Evolutionary conservation across 768 basidiomycete species (phyloP), one percentile per base, ranked within the genome.

Genomic region (Mycena crocata): DNA sequence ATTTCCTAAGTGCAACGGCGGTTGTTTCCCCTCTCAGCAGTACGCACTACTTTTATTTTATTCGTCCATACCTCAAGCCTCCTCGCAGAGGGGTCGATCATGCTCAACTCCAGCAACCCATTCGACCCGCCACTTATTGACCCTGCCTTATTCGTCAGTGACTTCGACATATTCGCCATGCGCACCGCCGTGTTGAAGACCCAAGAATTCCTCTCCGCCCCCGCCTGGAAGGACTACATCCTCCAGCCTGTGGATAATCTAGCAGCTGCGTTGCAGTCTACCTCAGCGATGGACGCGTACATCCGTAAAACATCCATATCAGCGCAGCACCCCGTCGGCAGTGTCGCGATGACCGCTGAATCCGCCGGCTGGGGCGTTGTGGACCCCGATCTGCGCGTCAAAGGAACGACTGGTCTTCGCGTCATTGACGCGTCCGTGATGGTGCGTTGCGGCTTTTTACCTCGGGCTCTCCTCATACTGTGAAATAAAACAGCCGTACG

Each of bases 351-450:
- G 71, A 64, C 68, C 6, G 55, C 72, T 0, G 24, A 23, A 23
- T 21, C 59, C 32, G 72, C 69, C 5, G 15, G 31, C n/a, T 37
- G 24, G 15, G 74, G 58, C 1, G 57, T 58, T 5, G 58, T 60
- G 13, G 37, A 60, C 39, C 58, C 58, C 3, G 50, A 61, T 44
- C 31, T 61, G 37, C 50, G 39, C 21, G 49, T 61, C 10, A 61
- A 72, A 32, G 76, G 77, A 5, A 69, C 72, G 7, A 31, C 23
- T 5, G 75, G 74, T 24, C 55, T 80, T 34, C 64, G 79, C 1
- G 71, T 80, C 50, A 74, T 80, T 17, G 78, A 80, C 64, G 77
- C 76, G 1, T 76, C 76, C 19, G 72, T 78, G 12, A 30, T 55
- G 34, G 35, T 54, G 9, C 13, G 31, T 55, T n/a, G n/a, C n/a